These are phyloP conservation scores for Rhizopus delemar DNA, from an alignment of 371 early-diverging fungal species.

Conservation along the genomic window DNA sequence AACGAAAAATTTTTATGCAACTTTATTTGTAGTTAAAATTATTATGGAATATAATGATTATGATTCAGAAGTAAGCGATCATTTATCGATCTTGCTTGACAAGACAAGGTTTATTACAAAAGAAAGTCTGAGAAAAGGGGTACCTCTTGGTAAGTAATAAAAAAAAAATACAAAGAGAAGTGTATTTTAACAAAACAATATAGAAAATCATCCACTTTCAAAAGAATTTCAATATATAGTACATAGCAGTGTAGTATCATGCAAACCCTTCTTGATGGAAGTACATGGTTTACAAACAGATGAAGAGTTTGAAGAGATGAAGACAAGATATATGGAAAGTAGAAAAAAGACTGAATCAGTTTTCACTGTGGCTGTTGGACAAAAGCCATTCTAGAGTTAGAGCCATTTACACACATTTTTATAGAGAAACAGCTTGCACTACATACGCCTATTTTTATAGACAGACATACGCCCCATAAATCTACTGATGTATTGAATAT, in stretches of 20 bases:
- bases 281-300: neutral
- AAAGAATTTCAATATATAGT: slow-evolving; percentile 7
- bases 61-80: slow-evolving; percentile 1
- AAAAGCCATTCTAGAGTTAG: neutral
- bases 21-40: neutral
- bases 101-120: neutral
- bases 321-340: slow-evolving; percentile 3
- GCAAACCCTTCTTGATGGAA: neutral
- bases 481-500: too few relatives aligned
- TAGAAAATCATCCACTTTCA: slow-evolving; percentile 7
- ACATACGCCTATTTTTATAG: too few relatives aligned
- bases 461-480: too few relatives aligned
- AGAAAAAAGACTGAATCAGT: slow-evolving; percentile 2
- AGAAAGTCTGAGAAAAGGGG: neutral
- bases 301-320: slow-evolving; percentile 3
- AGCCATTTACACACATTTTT: too few relatives aligned
- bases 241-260: neutral
- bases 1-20: neutral
- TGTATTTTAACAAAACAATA: neutral
- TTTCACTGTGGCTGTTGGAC: slow-evolving; percentile 6
- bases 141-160: neutral
- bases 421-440: too few relatives aligned
- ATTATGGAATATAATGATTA: slow-evolving; percentile 1
- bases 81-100: neutral
- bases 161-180: neutral